These are phyloP conservation scores for Phytopythium oedochilum DNA, from an alignment of 352 stramenopile genomes.

Conservation along the genomic window DNA sequence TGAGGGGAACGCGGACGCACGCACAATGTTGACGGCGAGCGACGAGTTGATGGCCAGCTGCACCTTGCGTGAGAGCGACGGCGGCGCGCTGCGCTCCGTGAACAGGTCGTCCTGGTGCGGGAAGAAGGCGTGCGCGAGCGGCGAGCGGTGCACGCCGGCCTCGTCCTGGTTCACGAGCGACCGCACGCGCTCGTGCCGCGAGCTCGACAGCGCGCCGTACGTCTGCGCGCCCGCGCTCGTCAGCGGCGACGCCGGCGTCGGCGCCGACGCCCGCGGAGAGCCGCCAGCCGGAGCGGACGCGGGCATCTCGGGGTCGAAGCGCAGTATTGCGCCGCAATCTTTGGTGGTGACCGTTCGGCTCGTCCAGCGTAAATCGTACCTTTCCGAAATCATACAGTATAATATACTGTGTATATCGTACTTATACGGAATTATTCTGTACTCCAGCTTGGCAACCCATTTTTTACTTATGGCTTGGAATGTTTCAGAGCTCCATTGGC, in stretches of 20 bases:
- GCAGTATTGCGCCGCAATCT: no score
- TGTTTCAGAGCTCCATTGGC: no score
- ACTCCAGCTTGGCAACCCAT: no score
- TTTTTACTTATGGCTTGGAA: no score
- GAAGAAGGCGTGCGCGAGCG: slow-evolving; percentile 65
- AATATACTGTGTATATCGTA: no score
- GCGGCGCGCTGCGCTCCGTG: slow-evolving; percentile 26
- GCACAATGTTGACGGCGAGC: slow-evolving; percentile 64
- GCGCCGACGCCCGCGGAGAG: neutral
- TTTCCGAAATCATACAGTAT: no score
- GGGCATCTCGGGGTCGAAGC: neutral
- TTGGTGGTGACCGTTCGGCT: no score
- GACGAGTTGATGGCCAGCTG: slow-evolving; percentile 69
- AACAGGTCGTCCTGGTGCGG: slow-evolving; percentile 59
- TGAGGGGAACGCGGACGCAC: slow-evolving; percentile 18
- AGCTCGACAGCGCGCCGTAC: slow-evolving; percentile 2
- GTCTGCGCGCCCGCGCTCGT: neutral
- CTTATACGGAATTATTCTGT: no score
- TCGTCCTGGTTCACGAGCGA: slow-evolving; percentile 7
- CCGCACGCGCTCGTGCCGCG: slow-evolving; percentile 4
- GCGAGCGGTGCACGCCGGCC: slow-evolving; percentile 31
- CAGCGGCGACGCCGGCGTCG: neutral
- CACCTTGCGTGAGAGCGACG: slow-evolving; percentile 39
- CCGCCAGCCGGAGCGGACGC: neutral
- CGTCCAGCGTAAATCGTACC: no score